Evolutionary conservation across 2,329 filamentous ascomycete species (phyloP), one percentile per base, ranked within the genome.

Genomic region (Hypoxylon sp.): DNA sequence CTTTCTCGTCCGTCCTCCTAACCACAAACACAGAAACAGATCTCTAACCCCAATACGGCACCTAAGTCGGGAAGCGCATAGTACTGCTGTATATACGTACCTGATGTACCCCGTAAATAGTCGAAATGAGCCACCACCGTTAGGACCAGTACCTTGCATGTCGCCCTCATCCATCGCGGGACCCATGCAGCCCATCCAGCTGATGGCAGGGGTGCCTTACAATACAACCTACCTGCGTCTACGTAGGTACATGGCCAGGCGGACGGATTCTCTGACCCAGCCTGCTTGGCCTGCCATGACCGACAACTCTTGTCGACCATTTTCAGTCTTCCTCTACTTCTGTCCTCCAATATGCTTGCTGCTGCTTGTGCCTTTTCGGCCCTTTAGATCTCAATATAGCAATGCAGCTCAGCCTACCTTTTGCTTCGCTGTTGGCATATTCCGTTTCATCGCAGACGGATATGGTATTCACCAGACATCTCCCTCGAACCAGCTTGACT

Each of bases 321-420:
- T 60, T 60, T 46, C 23, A 62, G 59, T 53, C 68, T 66, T 63
- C 60, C 64, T 62, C 60, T 68, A 62, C 60, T 69, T 68, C 65
- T 74, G 64, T 75, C 73, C 73, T 74, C 72, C 63, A 64, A 61
- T 60, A 62, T 57, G 52, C 51, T 58, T 57, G 56, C 32, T 61
- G 70, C 67, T 74, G 68, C 70, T 72, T 70, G 72, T 74, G 72
- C 67, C 73, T 64, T 71, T 72, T 75, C 72, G 72, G 71, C 71
- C 74, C 69, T 74, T 69, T 72, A 70, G 69, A 74, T 78, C 79
- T 80, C 74, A 80, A 80, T 80, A 80, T 80, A 80, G 79, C 78
- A 80, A 79, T 79, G 79, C 74, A 75, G 76, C 76, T 75, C 75
- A 77, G 75, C 75, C 75, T 73, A 68, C 74, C 68, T 75, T 69